Evolutionary conservation across 257 asterid genomes (phyloP), one percentile per base, ranked within the genome.

Genomic region (Paulownia fortunei): DNA sequence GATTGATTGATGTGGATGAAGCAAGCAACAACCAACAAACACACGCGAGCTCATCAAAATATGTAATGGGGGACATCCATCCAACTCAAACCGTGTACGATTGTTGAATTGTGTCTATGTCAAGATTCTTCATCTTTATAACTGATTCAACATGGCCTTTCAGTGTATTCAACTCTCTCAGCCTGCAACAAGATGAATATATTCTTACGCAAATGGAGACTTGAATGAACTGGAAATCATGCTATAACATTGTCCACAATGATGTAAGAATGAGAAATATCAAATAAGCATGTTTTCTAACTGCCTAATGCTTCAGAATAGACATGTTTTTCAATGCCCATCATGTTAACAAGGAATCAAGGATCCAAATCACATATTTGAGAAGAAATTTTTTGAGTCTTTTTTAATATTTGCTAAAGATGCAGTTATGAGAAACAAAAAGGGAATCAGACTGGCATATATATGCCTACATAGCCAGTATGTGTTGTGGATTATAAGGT

Each of bases 91-190:
- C 92, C 6, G 97, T 88, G 89, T 91, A 89, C 0, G 92, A 82
- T 75, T 89, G 92, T 58, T 89, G 93, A 46, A 89, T 87, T 3
- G 90, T 86, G 79, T 86, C 92, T n/a, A 88, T 90, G 81, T 84
- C 92, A 3, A 89, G 92, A 82, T 89, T 89, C 96, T 92, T 89
- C 89, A 90, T 37, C 84, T 87, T 88, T 68, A 90, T 87, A 3
- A 89, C 92, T 0, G 91, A 84, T 70, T 89, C 97, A 3, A 88
- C 90, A 2, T 83, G 91, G 27, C 94, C 97, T 82, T 90, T 90
- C 76, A 90, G 80, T 6, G 91, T 90, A 63, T 46, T 67, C 82
- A 86, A 34, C 73, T 91, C 97, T 73, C 89, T 82, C 73, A 88
- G 82, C 88, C 89, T 87, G 86, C 39, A 72, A 77, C 30, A 58